These are phyloP conservation scores for Colletotrichum sp. DNA, from an alignment of 2,329 filamentous ascomycete genomes.

Conservation along the genomic window DNA sequence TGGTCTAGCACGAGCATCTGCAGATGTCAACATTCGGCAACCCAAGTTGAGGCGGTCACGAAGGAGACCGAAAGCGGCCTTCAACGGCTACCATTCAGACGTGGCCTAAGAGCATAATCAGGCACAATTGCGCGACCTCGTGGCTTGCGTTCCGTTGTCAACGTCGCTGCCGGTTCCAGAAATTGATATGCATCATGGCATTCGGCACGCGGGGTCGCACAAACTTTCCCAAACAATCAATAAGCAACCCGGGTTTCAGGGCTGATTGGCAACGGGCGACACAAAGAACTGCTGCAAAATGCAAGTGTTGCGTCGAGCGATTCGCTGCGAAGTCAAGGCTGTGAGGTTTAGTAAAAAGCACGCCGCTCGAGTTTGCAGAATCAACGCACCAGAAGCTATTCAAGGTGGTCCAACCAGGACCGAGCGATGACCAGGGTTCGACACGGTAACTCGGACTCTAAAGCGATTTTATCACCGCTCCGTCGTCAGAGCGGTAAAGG, in stretches of 20 bases:
- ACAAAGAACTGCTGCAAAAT: neutral
- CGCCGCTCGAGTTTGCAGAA: neutral
- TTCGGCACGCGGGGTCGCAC: neutral
- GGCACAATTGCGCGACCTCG: neutral
- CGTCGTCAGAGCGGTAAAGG: constrained; percentile 9
- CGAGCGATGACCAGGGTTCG: constrained; percentile 5
- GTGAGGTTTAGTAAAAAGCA: neutral
- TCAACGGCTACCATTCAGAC: neutral
- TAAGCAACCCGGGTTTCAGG: neutral
- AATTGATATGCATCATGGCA: neutral
- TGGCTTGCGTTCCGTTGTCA: neutral
- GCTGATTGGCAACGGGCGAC: neutral
- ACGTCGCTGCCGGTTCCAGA: neutral
- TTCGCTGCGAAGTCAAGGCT: neutral
- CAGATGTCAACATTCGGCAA: constrained; percentile 4
- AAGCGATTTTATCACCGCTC: neutral
- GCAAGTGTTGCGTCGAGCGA: neutral
- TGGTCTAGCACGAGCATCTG: neutral
- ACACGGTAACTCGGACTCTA: neutral
- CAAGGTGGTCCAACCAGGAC: constrained; percentile 1
- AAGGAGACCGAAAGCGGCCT: neutral
- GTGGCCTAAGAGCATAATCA: neutral
- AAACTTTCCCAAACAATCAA: neutral
- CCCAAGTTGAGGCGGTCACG: neutral
- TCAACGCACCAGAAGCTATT: neutral